Evolutionary conservation across 163 green algal species (phyloP).

Genomic region (Scenedesmus sp.): DNA sequence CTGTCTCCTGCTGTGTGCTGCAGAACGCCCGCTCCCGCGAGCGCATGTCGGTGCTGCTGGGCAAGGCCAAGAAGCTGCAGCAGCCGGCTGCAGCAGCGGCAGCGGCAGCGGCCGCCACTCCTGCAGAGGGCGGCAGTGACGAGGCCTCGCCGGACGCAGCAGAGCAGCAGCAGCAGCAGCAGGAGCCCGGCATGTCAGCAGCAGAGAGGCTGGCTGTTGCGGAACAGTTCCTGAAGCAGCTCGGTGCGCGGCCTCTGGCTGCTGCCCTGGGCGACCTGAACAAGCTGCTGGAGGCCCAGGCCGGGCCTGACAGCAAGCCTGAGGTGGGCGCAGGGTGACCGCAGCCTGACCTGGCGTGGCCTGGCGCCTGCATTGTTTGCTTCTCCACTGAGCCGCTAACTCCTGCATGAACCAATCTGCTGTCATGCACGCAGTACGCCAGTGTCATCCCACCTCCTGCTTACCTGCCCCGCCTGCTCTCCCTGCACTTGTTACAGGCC

Average conservation of each 20-base stretch:
- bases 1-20: neutral
- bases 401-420: no score
- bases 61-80: slow-evolving; percentile 33
- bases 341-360: no score
- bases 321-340: neutral
- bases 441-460: no score
- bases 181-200: neutral
- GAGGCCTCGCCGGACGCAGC: neutral
- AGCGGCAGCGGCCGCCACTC: no score
- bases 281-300: slow-evolving; percentile 26
- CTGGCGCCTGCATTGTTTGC: no score
- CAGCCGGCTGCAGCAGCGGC: slow-evolving; percentile 20
- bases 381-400: no score
- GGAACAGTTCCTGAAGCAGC: slow-evolving; percentile 46
- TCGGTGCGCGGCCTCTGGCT: slow-evolving; percentile 39
- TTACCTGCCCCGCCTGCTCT: no score
- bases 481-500: neutral
- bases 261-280: slow-evolving; percentile 36
- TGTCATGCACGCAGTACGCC: no score
- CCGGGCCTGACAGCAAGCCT: neutral
- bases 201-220: slow-evolving; percentile 37
- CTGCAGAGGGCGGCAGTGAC: neutral
- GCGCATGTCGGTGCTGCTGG: slow-evolving; percentile 14
- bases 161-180: neutral
- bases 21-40: slow-evolving; percentile 41